phyloP scores from a whole-genome alignment of 495 filamentous ascomycete genomes.

The Aspergillus ostianus region DNA sequence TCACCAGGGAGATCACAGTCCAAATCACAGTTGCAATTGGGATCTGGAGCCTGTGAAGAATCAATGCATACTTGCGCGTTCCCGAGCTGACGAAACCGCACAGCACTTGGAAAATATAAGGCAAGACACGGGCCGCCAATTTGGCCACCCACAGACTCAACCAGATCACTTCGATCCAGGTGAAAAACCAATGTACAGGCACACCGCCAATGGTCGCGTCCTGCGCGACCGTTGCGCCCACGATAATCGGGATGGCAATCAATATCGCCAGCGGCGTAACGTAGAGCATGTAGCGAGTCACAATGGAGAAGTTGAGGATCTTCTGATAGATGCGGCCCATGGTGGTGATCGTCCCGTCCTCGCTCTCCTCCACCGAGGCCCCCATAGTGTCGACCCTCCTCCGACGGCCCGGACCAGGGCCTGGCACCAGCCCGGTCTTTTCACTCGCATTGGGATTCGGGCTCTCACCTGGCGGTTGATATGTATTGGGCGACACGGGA shows the following conservation, averaged over 20 bases:
- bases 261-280: conserved; percentile 72
- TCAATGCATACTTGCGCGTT: conserved; percentile 86
- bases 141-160: conserved; percentile 85
- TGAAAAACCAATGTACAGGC: conserved; percentile 73
- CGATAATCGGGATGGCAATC: conserved; percentile 78
- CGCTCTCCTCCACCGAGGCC: conserved; percentile 45
- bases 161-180: conserved; percentile 93
- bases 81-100: conserved; percentile 88
- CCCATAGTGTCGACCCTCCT: conserved; percentile 55
- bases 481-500: conserved; percentile 19
- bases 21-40: conserved; percentile 86
- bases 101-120: conserved; percentile 79
- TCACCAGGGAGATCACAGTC: conserved; percentile 74
- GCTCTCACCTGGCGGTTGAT: conserved; percentile 14
- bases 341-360: conserved; percentile 64
- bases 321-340: conserved; percentile 89
- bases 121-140: conserved; percentile 74
- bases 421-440: conserved; percentile 54
- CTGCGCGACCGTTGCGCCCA: conserved; percentile 57
- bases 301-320: conserved; percentile 77
- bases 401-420: conserved; percentile 38
- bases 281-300: conserved; percentile 88
- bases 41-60: conserved; percentile 76
- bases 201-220: conserved; percentile 62
- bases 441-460: conserved; percentile 27